Evolutionary conservation across 306 rosid genomes (phyloP), one percentile per base, ranked within the genome.

Genomic region (Abrus precatorius): DNA sequence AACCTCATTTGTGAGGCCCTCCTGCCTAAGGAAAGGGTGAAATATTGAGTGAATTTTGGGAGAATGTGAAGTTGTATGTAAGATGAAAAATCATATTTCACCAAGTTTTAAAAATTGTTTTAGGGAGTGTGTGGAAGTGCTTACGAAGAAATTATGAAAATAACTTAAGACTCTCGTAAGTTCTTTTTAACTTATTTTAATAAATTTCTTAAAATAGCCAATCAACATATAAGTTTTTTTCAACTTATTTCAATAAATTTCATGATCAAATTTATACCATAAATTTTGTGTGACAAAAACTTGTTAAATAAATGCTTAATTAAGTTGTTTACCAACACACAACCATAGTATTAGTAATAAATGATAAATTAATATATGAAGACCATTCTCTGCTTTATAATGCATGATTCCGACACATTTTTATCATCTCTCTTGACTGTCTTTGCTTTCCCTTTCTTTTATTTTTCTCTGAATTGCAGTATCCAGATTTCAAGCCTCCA

Each of bases 401-500:
- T 59, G 20, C 59, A 50, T 63, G 65, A 36, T 41, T 32, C 38
- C 53, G 53, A 62, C 57, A 63, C 11, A 66, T 72, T 9, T 53
- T 76, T 68, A n/a, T 32, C 33, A 28, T 69, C 34, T 48, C 76
- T 76, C 53, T 34, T 28, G 49, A 28, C 3, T 13, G 38, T 74
- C 14, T n/a, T 1, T 74, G 28, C 67, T 54, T 75, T 70, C 27
- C 33, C 38, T 55, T 12, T 14, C 1, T 8, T 48, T 6, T 57
- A 10, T 6, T 27, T 34, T 10, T 67, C 48, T 20, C 54, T 43
- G 84, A 73, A 33, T 64, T 84, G 87, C 95, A 95, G 99, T 95
- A 95, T 89, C 98, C 99, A 10, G 99, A 95, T 89, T 93, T 90
- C 85, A 95, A 91, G 90, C 99, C 99, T 60, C 98, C 99, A 36